phyloP scores from a whole-genome alignment of 208 protist species.

The Wallacemonas sp. region DNA sequence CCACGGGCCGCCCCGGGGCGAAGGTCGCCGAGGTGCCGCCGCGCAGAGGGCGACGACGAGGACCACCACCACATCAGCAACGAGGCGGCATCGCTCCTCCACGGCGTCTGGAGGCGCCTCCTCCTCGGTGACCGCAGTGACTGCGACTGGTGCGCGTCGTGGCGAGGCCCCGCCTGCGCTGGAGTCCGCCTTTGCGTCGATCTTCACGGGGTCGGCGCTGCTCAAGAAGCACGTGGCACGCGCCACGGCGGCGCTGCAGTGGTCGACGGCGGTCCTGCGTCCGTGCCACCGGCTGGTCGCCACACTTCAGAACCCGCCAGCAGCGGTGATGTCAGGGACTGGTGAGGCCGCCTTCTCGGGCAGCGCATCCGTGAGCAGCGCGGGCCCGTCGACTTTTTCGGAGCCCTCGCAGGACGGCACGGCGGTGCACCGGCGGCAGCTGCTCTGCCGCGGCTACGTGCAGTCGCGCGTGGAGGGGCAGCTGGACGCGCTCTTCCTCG shows the following conservation, averaged over 20 bases:
- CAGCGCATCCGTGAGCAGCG: too few species aligned
- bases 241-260: constrained; percentile 55
- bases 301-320: constrained; percentile 15
- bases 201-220: constrained; percentile 44
- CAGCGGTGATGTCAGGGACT: too few species aligned
- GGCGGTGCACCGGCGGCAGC: constrained; percentile 26
- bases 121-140: too few species aligned
- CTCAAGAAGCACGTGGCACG: constrained; percentile 57
- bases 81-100: too few species aligned
- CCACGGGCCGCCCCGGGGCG: neutral
- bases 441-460: constrained; percentile 53
- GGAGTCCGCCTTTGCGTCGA: constrained; percentile 49
- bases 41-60: neutral
- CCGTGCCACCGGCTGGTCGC: constrained; percentile 37
- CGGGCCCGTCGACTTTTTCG: neutral
- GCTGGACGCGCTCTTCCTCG: constrained; percentile 71
- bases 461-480: constrained; percentile 61
- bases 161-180: too few species aligned
- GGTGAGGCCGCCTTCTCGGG: too few species aligned
- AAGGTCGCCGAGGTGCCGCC: neutral
- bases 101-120: too few species aligned
- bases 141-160: neutral
- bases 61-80: too few species aligned
- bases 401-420: neutral
- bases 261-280: constrained; percentile 56